Evolutionary conservation across 306 rosid genomes (phyloP).

Genomic region (Prunus mongolica): DNA sequence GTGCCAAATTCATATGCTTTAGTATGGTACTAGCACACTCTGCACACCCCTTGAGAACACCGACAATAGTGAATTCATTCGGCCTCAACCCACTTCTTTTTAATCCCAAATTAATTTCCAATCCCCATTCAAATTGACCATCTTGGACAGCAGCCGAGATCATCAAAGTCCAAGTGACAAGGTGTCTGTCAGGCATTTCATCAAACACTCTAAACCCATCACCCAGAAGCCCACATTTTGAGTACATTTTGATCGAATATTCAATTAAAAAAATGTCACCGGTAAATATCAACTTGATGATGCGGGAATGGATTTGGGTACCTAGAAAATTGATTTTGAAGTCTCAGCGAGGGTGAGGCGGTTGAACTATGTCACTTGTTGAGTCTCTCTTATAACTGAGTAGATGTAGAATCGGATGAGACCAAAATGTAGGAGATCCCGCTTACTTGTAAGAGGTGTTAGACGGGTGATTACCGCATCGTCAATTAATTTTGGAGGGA

Average conservation of each 20-base stretch:
- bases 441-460: too few relatives aligned
- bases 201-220: slow-evolving; percentile 37
- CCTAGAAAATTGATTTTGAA: slow-evolving; percentile 33
- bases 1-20: slow-evolving; percentile 34
- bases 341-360: slow-evolving; percentile 33
- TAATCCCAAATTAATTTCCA: slow-evolving; percentile 37
- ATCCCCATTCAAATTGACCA: slow-evolving; percentile 36
- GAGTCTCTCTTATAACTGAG: slow-evolving; percentile 15
- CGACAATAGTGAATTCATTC: slow-evolving; percentile 47
- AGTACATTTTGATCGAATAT: slow-evolving; percentile 44
- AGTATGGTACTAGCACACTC: slow-evolving; percentile 26
- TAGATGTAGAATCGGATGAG: neutral
- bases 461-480: too few relatives aligned
- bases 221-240: slow-evolving; percentile 25
- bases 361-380: too few relatives aligned
- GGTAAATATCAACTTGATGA: slow-evolving; percentile 35
- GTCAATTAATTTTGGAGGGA: too few relatives aligned
- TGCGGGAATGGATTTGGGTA: slow-evolving; percentile 36
- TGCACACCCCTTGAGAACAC: slow-evolving; percentile 48
- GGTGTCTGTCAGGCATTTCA: slow-evolving; percentile 47
- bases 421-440: too few relatives aligned
- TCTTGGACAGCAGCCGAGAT: slow-evolving; percentile 39
- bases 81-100: slow-evolving; percentile 40
- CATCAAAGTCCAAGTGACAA: slow-evolving; percentile 59
- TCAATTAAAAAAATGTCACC: slow-evolving; percentile 32